Conservation (phyloP, 768 basidiomycete genomes). For the Imleria badia region DNA sequence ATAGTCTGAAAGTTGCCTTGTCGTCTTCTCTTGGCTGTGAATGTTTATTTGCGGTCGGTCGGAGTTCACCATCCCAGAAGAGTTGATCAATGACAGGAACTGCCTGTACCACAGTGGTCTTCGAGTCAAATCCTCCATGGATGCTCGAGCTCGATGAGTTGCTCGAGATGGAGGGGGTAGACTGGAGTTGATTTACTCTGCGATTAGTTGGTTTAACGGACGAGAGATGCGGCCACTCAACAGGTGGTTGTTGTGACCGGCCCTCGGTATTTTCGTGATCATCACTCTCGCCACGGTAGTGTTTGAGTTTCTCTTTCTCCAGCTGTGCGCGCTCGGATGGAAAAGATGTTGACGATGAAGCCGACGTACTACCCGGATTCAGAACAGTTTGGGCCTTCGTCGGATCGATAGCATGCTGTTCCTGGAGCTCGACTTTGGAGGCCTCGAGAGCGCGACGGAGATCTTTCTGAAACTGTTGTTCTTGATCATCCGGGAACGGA, state of each 20-base stretch:
- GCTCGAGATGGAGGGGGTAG: slow-evolving; percentile 25
- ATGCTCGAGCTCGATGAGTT: too few species aligned
- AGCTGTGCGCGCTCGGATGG: slow-evolving; percentile 72
- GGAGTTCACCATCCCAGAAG: slow-evolving; percentile 75
- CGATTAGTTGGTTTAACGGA: slow-evolving; percentile 26
- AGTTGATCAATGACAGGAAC: slow-evolving; percentile 38
- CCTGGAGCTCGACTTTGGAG: slow-evolving; percentile 38
- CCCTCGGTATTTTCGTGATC: slow-evolving; percentile 24
- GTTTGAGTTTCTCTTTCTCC: slow-evolving; percentile 77
- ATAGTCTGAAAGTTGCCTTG: slow-evolving; percentile 64
- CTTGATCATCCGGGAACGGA: slow-evolving; percentile 34
- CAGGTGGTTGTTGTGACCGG: slow-evolving; percentile 32
- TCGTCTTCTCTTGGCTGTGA: slow-evolving; percentile 59
- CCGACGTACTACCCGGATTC: not conserved
- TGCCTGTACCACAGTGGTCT: slow-evolving; percentile 3
- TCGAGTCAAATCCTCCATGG: not conserved
- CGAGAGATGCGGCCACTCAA: slow-evolving; percentile 55
- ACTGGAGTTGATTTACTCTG: slow-evolving; percentile 27
- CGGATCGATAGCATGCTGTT: not conserved
- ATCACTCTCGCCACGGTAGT: slow-evolving; percentile 38
- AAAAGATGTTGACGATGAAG: slow-evolving; percentile 35
- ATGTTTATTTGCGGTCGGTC: slow-evolving; percentile 69
- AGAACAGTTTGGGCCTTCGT: not conserved
- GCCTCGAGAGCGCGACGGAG: slow-evolving; percentile 46
- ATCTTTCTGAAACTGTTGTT: slow-evolving; percentile 47